These are phyloP conservation scores for Suillus lakei DNA, from an alignment of 768 basidiomycete genomes.

Conservation along the genomic window DNA sequence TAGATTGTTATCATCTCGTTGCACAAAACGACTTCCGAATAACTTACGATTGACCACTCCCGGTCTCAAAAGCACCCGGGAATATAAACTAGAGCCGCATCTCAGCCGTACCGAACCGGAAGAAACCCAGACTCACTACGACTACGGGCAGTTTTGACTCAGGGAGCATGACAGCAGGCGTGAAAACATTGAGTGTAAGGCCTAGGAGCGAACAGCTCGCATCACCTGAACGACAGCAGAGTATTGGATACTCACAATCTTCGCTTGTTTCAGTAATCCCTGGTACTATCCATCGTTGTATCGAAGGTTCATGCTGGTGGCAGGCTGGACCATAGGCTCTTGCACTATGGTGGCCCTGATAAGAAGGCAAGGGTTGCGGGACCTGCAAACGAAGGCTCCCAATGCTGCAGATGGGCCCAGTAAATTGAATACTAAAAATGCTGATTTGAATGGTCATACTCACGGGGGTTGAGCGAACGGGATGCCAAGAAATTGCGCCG, in stretches of 20 bases:
- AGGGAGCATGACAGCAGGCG: constrained; percentile 18
- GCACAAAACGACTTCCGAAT: neutral
- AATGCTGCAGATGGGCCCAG: no score
- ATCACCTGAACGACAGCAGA: neutral
- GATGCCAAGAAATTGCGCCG: no score
- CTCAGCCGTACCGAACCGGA: neutral
- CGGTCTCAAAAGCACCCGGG: neutral
- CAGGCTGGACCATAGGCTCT: constrained; percentile 49
- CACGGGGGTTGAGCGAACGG: no score
- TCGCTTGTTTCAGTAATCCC: constrained; percentile 43
- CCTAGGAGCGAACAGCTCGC: constrained; percentile 20
- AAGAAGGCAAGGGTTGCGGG: constrained; percentile 26
- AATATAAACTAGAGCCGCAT: neutral
- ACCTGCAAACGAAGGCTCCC: no score
- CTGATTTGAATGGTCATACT: no score
- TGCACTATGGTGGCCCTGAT: constrained; percentile 41
- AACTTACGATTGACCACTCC: neutral
- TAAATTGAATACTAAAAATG: no score
- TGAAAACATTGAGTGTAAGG: constrained; percentile 27
- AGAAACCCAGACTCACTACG: constrained; percentile 19
- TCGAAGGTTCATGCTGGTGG: constrained; percentile 46
- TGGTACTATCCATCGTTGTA: constrained; percentile 34
- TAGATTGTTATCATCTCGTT: neutral
- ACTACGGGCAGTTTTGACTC: constrained; percentile 25
- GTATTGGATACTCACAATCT: constrained; percentile 48